Conservation (phyloP, 2,329 filamentous ascomycete genomes). For the Colletotrichum sp. region DNA sequence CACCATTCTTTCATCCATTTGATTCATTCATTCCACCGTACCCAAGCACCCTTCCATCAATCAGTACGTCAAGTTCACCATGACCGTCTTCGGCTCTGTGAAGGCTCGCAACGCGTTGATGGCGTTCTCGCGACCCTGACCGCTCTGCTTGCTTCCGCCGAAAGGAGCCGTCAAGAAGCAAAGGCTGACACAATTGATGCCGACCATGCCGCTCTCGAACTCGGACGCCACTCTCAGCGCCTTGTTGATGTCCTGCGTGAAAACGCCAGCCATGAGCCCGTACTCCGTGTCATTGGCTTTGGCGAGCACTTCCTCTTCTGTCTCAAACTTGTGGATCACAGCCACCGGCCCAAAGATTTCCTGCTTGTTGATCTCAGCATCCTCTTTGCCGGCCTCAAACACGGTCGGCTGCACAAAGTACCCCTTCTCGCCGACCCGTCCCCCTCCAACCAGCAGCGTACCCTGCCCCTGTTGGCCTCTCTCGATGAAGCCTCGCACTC, state of each 20-base stretch:
- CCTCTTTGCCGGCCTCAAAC: constrained; percentile 45
- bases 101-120: constrained; percentile 51
- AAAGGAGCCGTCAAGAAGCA: constrained; percentile 48
- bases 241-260: constrained; percentile 67
- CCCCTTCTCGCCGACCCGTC: constrained; percentile 43
- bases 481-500: constrained; percentile 50
- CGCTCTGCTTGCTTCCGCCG: constrained; percentile 55
- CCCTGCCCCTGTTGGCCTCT: constrained; percentile 39
- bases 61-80: constrained; percentile 43
- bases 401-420: constrained; percentile 52
- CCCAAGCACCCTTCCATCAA: background rate
- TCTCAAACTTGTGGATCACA: constrained; percentile 59
- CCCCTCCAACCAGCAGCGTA: constrained; percentile 39
- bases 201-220: constrained; percentile 73
- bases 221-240: constrained; percentile 59
- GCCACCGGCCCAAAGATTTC: constrained; percentile 66
- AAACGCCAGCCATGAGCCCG: constrained; percentile 52
- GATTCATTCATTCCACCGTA: background rate
- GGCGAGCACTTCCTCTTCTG: constrained; percentile 59
- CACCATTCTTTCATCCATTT: background rate
- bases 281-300: constrained; percentile 60
- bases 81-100: constrained; percentile 55
- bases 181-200: constrained; percentile 60
- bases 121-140: constrained; percentile 53
- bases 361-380: constrained; percentile 52